phyloP scores from a whole-genome alignment of 192 early-diverging fungal genomes.

The Podila minutissima region DNA sequence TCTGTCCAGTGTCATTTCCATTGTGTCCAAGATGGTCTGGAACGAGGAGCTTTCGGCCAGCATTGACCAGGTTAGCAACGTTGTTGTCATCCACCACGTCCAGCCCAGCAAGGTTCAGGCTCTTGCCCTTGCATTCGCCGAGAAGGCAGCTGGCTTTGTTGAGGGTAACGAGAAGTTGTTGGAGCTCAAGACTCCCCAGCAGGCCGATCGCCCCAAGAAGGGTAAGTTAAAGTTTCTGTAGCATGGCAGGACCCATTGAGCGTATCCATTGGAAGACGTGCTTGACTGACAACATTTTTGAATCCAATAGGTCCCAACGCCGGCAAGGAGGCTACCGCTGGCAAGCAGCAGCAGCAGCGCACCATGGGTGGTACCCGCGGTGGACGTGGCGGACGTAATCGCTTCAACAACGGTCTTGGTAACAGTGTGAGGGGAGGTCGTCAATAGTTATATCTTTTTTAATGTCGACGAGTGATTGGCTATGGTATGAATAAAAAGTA shows the following conservation, averaged over 20 bases:
- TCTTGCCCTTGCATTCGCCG: conserved; percentile 85
- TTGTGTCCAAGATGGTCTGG: conserved; percentile 95
- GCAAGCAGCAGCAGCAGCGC: conserved; percentile 46
- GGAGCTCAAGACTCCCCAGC: conserved; percentile 70
- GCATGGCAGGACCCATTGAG: background rate
- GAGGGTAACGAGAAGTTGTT: conserved; percentile 93
- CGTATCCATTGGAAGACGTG: too few relatives aligned
- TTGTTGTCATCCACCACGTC: conserved; percentile 85
- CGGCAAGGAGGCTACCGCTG: conserved; percentile 30
- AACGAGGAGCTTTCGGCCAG: conserved; percentile 90
- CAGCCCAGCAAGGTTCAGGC: conserved; percentile 82
- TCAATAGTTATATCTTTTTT: conserved; percentile 9
- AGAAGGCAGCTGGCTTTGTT: conserved; percentile 87
- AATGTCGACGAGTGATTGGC: background rate
- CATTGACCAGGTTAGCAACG: conserved; percentile 84
- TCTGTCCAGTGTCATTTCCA: conserved; percentile 66
- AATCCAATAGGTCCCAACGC: conserved; percentile 14
- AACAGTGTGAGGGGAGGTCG: conserved; percentile 51
- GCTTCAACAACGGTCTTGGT: conserved; percentile 47
- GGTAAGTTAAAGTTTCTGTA: conserved; percentile 23
- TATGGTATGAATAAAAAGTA: too few relatives aligned
- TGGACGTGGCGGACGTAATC: conserved; percentile 41
- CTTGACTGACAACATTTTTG: background rate
- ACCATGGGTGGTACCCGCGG: conserved; percentile 42
- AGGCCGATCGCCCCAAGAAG: conserved; percentile 46